Base-by-base conservation (phyloP, 2,329 filamentous ascomycete species). In the Ascochyta fabae region DNA sequence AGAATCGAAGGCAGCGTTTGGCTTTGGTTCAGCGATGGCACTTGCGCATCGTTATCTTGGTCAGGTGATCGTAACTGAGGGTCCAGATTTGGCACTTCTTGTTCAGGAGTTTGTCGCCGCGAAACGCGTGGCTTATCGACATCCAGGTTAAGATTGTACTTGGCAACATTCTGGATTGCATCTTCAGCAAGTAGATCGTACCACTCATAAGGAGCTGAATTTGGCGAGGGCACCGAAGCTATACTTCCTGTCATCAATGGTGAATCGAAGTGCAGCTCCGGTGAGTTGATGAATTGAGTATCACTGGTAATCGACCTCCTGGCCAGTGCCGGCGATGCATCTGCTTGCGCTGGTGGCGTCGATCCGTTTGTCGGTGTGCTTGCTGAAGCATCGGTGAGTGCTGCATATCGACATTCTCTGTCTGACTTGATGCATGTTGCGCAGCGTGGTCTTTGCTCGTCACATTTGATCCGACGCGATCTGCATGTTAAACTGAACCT, bases 391-490 rank as follows among this genome's bases (percentile, higher is more conserved):
- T 68, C 61, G 31, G 44, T 60, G n/a, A 48, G 24, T 3, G 61
- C 53, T 24, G 60, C 71, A 64, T 79, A 80, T 13, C 75, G 61
- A 60, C 79, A 82, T 51, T 75, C 72, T 56, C 78, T 75, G 41
- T 74, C 70, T 36, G 74, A 76, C 60, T 80, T 81, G 15, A 70
- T 64, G 65, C 79, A 82, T 60, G 76, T 77, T 34, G 74, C 74
- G 59, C 79, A 81, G 29, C 72, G 65, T 13, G 78, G 79, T 58
- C 75, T 78, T 33, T 70, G 70, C 68, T 83, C 80, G 59, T 81
- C 80, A 63, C 81, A 83, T 69, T 83, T 83, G 64, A 82, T 80
- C 56, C 81, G 77, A 52, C 81, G 71, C 54, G 74, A 74, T 44
- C 79, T 77, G 61, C 79, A 81, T 13, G 77, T 79, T 40, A 78